Conservation (phyloP, 75 land plant species). For the Pinus taeda region DNA sequence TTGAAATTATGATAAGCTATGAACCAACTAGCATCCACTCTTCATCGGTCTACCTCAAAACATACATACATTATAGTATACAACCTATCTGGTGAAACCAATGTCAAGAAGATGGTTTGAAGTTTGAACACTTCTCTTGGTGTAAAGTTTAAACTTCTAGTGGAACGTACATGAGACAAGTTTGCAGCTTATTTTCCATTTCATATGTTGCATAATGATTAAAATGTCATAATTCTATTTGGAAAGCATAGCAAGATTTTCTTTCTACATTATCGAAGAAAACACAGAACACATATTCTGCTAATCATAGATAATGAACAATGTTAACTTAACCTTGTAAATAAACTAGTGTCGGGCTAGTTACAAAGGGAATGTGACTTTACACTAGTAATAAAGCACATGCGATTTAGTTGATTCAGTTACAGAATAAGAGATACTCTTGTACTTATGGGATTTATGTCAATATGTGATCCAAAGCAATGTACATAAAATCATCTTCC, state of each 20-base stretch:
- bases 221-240: not conserved
- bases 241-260: not conserved
- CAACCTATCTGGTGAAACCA: not conserved
- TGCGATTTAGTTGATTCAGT: too few species aligned
- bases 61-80: not conserved
- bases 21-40: constrained; percentile 4
- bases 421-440: too few species aligned
- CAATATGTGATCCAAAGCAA: too few species aligned
- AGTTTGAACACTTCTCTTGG: not conserved
- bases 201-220: not conserved
- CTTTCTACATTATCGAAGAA: not conserved
- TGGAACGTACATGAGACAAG: not conserved
- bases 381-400: too few species aligned
- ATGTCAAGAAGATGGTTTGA: not conserved
- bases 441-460: too few species aligned
- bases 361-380: too few species aligned
- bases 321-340: too few species aligned
- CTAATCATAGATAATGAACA: too few species aligned
- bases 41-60: not conserved
- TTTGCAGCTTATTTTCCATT: not conserved
- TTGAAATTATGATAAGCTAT: constrained; percentile 2
- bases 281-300: not conserved
- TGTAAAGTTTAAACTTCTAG: not conserved
- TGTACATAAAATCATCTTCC: too few species aligned
- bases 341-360: too few species aligned